Base-by-base conservation (phyloP, 768 basidiomycete species). In the Naganishia vaughanmartiniae region DNA sequence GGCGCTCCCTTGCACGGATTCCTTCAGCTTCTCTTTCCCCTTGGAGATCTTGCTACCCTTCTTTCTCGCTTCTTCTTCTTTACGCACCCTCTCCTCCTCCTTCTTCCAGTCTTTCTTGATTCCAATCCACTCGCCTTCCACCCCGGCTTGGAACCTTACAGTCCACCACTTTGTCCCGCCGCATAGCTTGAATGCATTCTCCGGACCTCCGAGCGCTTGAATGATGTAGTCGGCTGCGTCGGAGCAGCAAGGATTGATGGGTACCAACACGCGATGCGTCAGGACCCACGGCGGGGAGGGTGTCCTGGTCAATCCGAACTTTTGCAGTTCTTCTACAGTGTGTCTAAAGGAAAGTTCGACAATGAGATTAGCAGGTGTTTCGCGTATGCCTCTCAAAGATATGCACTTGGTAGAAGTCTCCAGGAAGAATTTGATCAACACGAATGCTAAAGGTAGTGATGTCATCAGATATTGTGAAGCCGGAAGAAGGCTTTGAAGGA, bases 141-240 rank as follows among this genome's bases (percentile, higher is more conserved):
- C 86, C 9, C 92, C 92, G n/a, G 86, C 82, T 55, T 92, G 78
- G 24, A 90, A 89, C 51, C 94, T 88, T 39, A 94, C 92, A 81
- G 96, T 94, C 95, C 95, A 98, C 93, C 95, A 98, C 78, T 94
- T 93, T 6, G 87, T 87, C 0, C 95, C 95, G 14, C 95, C 95
- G 4, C 93, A 88, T 34, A 92, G 78, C 48, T 85, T 85, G 73
- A 87, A 86, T 17, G 86, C 84, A 48, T 89, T 86, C 75, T 90
- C 89, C 46, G 77, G 74, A n/a, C 94, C 93, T 1, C 93, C 93
- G 10, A 96, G 84, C 4, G 87, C 91, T 71, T 87, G 83, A 69
- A 93, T 88, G 56, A 97, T 84, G 73, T 87, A 81, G 0, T 80
- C 79, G 5, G 93, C 90, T 67, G 92, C 90, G 31, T 88, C 85